phyloP scores from a whole-genome alignment of 2,329 filamentous ascomycete species.

The Verticillium nonalfalfae region DNA sequence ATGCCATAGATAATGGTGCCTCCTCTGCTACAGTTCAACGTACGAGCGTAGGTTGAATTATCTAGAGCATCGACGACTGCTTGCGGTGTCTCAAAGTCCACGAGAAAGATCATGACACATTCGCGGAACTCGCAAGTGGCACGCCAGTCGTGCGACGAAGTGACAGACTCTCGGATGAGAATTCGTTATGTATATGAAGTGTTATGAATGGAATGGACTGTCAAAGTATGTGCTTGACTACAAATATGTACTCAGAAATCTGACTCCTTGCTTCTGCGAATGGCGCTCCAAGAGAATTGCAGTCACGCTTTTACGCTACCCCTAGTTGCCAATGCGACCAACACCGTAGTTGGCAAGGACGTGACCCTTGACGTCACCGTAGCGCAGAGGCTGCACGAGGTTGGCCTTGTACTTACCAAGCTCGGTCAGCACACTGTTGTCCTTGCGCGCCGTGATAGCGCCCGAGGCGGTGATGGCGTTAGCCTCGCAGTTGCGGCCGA shows the following conservation, averaged over 20 bases:
- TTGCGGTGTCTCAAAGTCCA: not conserved
- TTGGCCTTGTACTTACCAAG: constrained; percentile 5
- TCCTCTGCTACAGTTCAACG: no score
- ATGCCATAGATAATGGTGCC: no score
- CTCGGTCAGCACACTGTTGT: constrained; percentile 4
- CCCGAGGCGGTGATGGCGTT: constrained; percentile 22
- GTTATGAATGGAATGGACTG: not conserved
- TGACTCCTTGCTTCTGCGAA: not conserved
- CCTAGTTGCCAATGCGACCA: not conserved
- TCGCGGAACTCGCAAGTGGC: no score
- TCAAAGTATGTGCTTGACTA: not conserved
- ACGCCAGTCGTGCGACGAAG: no score
- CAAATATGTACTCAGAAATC: not conserved
- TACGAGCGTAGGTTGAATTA: no score
- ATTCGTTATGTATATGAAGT: not conserved
- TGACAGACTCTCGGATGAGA: no score
- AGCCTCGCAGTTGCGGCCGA: constrained; percentile 20
- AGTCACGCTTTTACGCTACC: not conserved
- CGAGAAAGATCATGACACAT: no score
- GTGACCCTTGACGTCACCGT: constrained; percentile 2
- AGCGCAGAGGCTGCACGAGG: constrained; percentile 5
- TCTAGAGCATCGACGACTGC: no score
- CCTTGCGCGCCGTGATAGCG: constrained; percentile 8
- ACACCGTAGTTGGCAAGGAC: constrained; percentile 5
- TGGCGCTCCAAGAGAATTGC: not conserved